phyloP scores from a whole-genome alignment of 768 basidiomycete genomes.

The Suillus lakei region DNA sequence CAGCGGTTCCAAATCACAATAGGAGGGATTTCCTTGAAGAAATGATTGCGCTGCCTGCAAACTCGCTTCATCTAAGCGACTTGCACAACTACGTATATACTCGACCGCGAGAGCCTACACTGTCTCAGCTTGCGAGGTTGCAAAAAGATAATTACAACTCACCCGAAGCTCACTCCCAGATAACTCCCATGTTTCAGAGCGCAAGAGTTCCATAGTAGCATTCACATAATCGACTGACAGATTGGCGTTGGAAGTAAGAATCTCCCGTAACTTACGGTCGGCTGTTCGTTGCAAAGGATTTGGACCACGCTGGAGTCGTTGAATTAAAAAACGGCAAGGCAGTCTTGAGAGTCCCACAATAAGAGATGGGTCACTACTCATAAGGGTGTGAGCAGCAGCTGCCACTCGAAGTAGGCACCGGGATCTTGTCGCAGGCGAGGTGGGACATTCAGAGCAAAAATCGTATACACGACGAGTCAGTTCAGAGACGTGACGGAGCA shows the following conservation, averaged over 20 bases:
- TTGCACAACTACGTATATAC: conserved; percentile 39
- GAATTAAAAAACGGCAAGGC: conserved; percentile 45
- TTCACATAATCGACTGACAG: conserved; percentile 6
- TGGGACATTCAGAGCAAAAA: conserved; percentile 44
- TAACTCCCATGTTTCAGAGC: conserved; percentile 44
- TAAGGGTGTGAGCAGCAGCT: conserved; percentile 30
- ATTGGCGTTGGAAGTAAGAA: background rate
- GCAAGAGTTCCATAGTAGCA: conserved; percentile 43
- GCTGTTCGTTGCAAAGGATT: conserved; percentile 23
- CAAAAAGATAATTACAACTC: conserved; percentile 14
- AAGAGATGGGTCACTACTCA: conserved; percentile 27
- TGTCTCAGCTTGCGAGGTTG: background rate
- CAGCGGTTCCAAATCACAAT: conserved; percentile 18
- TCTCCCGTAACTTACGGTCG: conserved; percentile 1
- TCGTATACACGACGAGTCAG: conserved; percentile 47
- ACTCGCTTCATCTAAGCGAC: conserved; percentile 29
- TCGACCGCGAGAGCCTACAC: conserved; percentile 22
- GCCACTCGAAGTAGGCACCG: conserved; percentile 48
- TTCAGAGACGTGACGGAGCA: conserved; percentile 47
- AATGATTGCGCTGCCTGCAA: conserved; percentile 27
- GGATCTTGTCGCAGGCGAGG: conserved; percentile 38
- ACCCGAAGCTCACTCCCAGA: conserved; percentile 36
- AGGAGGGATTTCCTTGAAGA: conserved; percentile 22
- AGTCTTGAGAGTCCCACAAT: conserved; percentile 33
- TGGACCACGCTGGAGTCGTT: conserved; percentile 50